Evolutionary conservation across 306 rosid species (phyloP).

Genomic region (Ormosia semicastrata): DNA sequence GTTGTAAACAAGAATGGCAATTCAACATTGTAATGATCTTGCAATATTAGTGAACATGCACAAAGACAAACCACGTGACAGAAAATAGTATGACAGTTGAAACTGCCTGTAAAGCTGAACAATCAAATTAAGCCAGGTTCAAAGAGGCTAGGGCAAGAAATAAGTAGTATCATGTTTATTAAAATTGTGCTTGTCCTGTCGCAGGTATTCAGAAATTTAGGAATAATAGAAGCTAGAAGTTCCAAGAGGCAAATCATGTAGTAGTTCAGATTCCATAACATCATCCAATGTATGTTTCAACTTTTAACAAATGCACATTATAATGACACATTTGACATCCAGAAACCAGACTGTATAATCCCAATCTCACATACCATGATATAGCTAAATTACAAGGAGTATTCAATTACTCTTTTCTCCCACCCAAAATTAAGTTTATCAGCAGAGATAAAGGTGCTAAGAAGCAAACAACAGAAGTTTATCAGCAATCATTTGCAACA

Average conservation of each 20-base stretch:
- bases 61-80: not conserved
- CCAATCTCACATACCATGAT: not conserved
- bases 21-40: not conserved
- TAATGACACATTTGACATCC: not conserved
- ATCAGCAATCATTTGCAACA: conserved; percentile 7
- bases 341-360: not conserved
- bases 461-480: not conserved
- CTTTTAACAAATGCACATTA: not conserved
- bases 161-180: not conserved
- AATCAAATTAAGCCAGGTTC: not conserved
- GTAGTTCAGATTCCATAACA: not conserved
- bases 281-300: not conserved
- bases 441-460: not conserved
- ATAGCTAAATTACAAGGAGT: not conserved
- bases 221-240: not conserved
- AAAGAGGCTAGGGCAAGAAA: not conserved
- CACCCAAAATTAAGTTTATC: not conserved
- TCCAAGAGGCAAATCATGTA: not conserved
- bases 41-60: not conserved
- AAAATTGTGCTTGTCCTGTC: not conserved
- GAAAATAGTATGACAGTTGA: not conserved
- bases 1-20: not conserved
- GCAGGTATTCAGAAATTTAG: not conserved
- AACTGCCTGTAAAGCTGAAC: not conserved
- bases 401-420: not conserved